Evolutionary conservation across 345 rosid species (phyloP).

Genomic region (Aethionema arabicum): DNA sequence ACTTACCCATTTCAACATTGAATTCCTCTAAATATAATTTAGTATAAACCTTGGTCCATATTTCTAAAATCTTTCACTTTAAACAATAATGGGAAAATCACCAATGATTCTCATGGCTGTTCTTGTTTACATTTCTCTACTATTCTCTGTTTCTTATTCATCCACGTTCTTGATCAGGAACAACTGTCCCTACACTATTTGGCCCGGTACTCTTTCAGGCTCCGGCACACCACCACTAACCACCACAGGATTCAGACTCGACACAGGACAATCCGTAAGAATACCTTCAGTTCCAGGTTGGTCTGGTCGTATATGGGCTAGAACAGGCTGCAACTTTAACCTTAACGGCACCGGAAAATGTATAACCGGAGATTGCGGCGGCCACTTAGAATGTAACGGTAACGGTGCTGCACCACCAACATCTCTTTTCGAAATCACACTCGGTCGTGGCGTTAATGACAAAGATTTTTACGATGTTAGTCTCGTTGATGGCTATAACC

Average conservation of each 20-base stretch:
- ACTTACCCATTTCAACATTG: conserved; percentile 42
- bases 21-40: conserved; percentile 23
- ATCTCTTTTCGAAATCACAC: conserved; percentile 81
- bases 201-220: conserved; percentile 88
- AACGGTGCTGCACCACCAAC: conserved; percentile 76
- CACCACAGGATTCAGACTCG: conserved; percentile 64
- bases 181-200: conserved; percentile 71
- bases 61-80: conserved; percentile 8
- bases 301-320: conserved; percentile 94
- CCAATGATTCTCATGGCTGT: conserved; percentile 32
- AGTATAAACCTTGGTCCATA: conserved; percentile 28
- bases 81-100: conserved; percentile 19
- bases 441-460: conserved; percentile 45
- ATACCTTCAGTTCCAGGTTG: conserved; percentile 68
- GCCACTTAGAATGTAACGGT: conserved; percentile 74
- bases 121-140: conserved; percentile 37
- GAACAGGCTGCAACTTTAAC: conserved; percentile 79
- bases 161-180: conserved; percentile 63
- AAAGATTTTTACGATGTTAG: conserved; percentile 80
- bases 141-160: conserved; percentile 42
- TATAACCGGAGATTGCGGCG: conserved; percentile 80
- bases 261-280: conserved; percentile 53
- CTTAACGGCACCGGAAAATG: conserved; percentile 59
- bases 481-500: conserved; percentile 81
- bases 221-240: conserved; percentile 72